A percentile compares a stretch with the other conserved stretches of the same genome.
Evolutionary conservation across 148 eudicot species (phyloP).

Genomic region (Arctostaphylos glauca): DNA sequence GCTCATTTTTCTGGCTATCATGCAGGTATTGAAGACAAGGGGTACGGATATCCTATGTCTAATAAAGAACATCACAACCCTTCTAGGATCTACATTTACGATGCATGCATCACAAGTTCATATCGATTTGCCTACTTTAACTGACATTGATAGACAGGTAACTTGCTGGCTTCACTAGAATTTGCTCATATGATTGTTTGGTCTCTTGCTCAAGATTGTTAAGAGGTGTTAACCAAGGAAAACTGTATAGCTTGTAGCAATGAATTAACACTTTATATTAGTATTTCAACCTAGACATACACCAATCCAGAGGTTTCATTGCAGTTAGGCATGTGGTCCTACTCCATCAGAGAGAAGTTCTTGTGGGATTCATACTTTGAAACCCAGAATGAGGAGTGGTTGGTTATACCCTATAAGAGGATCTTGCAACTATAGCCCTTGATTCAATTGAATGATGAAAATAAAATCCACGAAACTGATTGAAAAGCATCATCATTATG

Average conservation of each 20-base stretch:
- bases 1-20: background rate
- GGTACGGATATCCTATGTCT: constrained; percentile 52
- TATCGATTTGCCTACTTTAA: no score
- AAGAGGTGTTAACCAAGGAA: background rate
- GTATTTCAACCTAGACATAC: background rate
- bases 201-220: background rate
- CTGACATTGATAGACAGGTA: constrained; percentile 54
- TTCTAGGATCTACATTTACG: constrained; percentile 43
- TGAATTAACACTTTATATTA: background rate
- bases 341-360: no score
- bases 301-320: background rate
- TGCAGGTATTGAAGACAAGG: constrained; percentile 48
- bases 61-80: constrained; percentile 53
- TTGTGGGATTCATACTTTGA: no score
- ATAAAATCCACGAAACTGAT: no score
- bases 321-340: no score
- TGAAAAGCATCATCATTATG: no score
- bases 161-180: background rate
- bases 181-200: background rate
- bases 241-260: background rate
- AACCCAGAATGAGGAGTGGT: no score
- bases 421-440: no score
- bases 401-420: no score
- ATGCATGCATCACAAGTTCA: constrained; percentile 58
- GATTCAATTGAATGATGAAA: no score